Percentiles rank a stretch among this genome's conserved stretches.
These are phyloP conservation scores for Cyclocybe cylindracea DNA, from an alignment of 768 basidiomycete genomes.

Conservation along the genomic window DNA sequence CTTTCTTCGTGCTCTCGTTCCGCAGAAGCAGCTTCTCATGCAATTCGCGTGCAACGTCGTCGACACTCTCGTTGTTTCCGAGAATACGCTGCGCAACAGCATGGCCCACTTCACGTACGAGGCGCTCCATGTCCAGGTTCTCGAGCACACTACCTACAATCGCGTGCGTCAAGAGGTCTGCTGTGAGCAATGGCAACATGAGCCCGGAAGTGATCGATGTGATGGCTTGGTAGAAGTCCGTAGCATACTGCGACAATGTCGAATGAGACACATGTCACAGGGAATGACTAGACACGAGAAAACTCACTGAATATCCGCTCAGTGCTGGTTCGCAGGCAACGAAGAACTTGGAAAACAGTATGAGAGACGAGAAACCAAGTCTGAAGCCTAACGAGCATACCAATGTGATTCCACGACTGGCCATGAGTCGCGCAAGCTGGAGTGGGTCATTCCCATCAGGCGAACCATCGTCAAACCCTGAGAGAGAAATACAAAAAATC, in stretches of 20 bases:
- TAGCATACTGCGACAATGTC: conserved; percentile 63
- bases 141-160: conserved; percentile 97
- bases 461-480: conserved; percentile 92
- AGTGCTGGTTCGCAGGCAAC: conserved; percentile 98
- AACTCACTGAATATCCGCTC: conserved; percentile 83
- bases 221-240: conserved; percentile 93
- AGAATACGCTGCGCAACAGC: conserved; percentile 92
- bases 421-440: conserved; percentile 86
- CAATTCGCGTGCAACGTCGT: conserved; percentile 92
- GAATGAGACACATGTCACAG: background rate
- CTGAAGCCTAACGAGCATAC: conserved; percentile 43
- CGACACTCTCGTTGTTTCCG: conserved; percentile 92
- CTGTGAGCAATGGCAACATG: conserved; percentile 95
- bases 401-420: conserved; percentile 84
- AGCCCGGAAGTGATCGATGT: conserved; percentile 91
- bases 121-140: conserved; percentile 97
- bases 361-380: conserved; percentile 5
- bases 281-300: background rate
- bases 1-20: conserved; percentile 96
- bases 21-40: conserved; percentile 89
- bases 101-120: conserved; percentile 92
- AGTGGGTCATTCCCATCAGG: conserved; percentile 94
- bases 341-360: conserved; percentile 68
- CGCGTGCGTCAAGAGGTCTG: conserved; percentile 91
- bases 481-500: conserved; percentile 12